Base-by-base conservation (phyloP, 2,329 filamentous ascomycete genomes). In the Claviceps humidiphila region DNA sequence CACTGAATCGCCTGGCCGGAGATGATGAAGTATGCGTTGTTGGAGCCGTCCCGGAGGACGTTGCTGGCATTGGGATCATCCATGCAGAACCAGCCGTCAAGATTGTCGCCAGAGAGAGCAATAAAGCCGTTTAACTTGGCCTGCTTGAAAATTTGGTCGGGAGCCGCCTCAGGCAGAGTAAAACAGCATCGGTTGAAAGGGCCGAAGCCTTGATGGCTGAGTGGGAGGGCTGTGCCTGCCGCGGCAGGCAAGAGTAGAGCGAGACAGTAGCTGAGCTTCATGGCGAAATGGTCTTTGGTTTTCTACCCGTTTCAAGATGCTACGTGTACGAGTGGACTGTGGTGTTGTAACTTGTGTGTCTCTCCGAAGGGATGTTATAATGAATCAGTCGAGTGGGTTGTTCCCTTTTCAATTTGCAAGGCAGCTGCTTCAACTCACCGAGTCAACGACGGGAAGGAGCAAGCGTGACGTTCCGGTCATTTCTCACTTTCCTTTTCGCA, bases 21-120 rank as follows among this genome's bases (percentile, higher is more conserved):
- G 43, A 54, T 52, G 53, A 66, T 53, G 53, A 66, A 65, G 56
- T 66, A 68, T n/a, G 66, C 63, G 50, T 64, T 66, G 56, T 60
- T 58, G 53, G 52, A 54, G 38, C 52, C 52, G 40, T 68, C 64
- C 16, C 56, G 57, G 9, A 68, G 59, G 4, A 64, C 51, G 2
- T 60, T 57, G n/a, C 57, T 58, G 0, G 55, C 8, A 42, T 60
- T 51, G 22, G 59, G 53, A 13, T 62, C 52, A 30, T 66, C 50
- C 22, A 66, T 59, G 54, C 66, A 68, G 54, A 64, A 68, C 59
- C 62, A 64, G 22, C 63, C 64, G 0, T 58, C 50, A 1, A 59
- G 53, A 5, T 59, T 53, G 45, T 47, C 55, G 2, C 58, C 58
- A 16, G 59, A 56, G 26, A 68, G 54, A 47, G 63, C 61, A 22